Base-by-base conservation (phyloP, 768 basidiomycete genomes). In the Amyloporia xantha region DNA sequence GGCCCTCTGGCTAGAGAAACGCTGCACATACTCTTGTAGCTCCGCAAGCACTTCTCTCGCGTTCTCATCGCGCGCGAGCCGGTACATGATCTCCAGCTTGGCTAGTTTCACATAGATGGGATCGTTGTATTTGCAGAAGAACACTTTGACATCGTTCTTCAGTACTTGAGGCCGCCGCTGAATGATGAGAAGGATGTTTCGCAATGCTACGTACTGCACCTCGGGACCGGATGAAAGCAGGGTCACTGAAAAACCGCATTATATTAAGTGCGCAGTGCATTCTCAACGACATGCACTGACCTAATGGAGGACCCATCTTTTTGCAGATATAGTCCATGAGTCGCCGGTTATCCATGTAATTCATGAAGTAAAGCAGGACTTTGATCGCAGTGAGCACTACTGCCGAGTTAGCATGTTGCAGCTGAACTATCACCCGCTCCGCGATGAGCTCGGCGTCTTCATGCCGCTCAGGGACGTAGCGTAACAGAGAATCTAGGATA, bases 71-170 rank as follows among this genome's bases (percentile, higher is more conserved):
- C 91, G 81, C 7, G 94, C 92, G 17, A 99, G 75, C 9, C 96
- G 84, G 67, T 98, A 98, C 90, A 99, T 98, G 61, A 98, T 97
- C 67, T 98, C 96, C 45, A 99, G 74, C 60, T 99, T 98, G 43
- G 94, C 95, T 25, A 99, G 76, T 65, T 99, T 98, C 65, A 98
- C 91, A 64, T 98, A 99, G 57, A 98, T 96, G 2, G 96, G 96
- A 60, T 98, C 96, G 64, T 98, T 98, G 67, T 98, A 99, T 68
- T 99, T 98, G 86, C 93, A 97, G 70, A 99, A 99, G 71, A 99
- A 98, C 12, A 97, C 94, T 59, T 92, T 92, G 61, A 99, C 95
- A 62, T 98, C 96, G 68, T 96, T 96, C 68, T 89, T 89, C 36
- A 99, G 72, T 26, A 99, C 91, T 11, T 82, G 68, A 2, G 96